Conservation (phyloP, 768 basidiomycete genomes). For the Auricularia auricula-judae region DNA sequence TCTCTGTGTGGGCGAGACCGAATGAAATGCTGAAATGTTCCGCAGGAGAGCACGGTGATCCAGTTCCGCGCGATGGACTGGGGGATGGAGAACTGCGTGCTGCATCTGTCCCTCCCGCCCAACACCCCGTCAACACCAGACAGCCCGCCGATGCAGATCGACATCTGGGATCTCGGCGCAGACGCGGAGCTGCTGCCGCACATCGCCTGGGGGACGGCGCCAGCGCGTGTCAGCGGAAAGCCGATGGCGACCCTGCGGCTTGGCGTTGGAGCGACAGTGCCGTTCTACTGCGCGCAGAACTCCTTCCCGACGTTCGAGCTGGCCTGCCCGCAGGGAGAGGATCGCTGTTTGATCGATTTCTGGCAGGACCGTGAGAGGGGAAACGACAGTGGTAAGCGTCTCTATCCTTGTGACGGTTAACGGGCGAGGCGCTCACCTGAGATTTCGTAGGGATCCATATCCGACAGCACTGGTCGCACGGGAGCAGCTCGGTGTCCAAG, state of each 20-base stretch:
- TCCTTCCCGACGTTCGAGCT: not conserved
- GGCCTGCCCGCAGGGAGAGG: not conserved
- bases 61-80: slow-evolving; percentile 22
- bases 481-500: too few relatives aligned
- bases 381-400: not conserved
- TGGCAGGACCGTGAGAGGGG: not conserved
- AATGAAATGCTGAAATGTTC: not conserved
- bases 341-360: not conserved
- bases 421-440: not conserved
- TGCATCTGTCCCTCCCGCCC: slow-evolving; percentile 14
- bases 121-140: not conserved
- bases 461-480: not conserved
- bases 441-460: not conserved
- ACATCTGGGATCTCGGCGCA: not conserved
- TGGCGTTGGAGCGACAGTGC: not conserved
- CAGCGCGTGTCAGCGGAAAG: not conserved
- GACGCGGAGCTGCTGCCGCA: not conserved
- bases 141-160: not conserved
- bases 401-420: not conserved
- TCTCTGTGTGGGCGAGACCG: not conserved
- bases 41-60: slow-evolving; percentile 18
- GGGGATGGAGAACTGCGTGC: slow-evolving; percentile 21
- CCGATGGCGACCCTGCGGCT: not conserved
- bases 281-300: not conserved
- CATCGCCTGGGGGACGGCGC: not conserved